These are phyloP conservation scores for Cladosporium sphaerospermum DNA, from an alignment of 2,329 filamentous ascomycete species.

Conservation along the genomic window DNA sequence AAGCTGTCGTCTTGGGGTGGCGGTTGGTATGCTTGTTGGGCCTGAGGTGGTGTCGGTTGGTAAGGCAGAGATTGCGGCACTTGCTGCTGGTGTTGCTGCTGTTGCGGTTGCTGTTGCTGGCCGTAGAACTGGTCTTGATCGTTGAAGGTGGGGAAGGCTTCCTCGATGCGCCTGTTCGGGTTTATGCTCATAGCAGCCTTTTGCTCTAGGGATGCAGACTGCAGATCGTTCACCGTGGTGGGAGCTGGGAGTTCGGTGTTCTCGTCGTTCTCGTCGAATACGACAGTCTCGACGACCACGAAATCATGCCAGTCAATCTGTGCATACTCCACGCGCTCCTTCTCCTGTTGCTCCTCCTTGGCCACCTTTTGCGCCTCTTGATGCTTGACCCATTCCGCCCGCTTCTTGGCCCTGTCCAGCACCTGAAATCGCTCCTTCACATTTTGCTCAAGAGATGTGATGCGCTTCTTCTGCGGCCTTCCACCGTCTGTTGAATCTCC, in stretches of 20 bases:
- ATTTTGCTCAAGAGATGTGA: constrained; percentile 68
- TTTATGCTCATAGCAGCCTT: constrained; percentile 85
- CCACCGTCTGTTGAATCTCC: constrained; percentile 63
- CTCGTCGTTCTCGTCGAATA: constrained; percentile 86
- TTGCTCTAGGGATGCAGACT: constrained; percentile 90
- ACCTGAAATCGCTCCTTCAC: constrained; percentile 73
- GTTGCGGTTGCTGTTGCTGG: constrained; percentile 13
- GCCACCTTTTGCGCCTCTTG: constrained; percentile 80
- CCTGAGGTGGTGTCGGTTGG: constrained; percentile 13
- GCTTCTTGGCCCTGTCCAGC: constrained; percentile 71
- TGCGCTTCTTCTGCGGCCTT: constrained; percentile 64
- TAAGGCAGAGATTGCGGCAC: constrained; percentile 18
- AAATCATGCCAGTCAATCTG: constrained; percentile 99
- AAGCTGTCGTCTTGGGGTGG: constrained; percentile 11
- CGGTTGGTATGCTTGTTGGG: constrained; percentile 21
- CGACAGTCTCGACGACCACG: constrained; percentile 87
- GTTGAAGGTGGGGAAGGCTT: constrained; percentile 77
- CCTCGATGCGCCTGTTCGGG: constrained; percentile 79
- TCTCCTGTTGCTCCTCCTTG: constrained; percentile 80
- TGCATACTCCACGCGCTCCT: constrained; percentile 68
- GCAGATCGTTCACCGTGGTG: constrained; percentile 81
- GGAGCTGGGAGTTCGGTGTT: constrained; percentile 79
- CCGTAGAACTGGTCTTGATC: constrained; percentile 42
- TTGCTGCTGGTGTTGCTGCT: neutral
- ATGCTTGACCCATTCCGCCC: constrained; percentile 80